phyloP scores from a whole-genome alignment of 2,329 filamentous ascomycete genomes.

The Metarhizium anisopliae region DNA sequence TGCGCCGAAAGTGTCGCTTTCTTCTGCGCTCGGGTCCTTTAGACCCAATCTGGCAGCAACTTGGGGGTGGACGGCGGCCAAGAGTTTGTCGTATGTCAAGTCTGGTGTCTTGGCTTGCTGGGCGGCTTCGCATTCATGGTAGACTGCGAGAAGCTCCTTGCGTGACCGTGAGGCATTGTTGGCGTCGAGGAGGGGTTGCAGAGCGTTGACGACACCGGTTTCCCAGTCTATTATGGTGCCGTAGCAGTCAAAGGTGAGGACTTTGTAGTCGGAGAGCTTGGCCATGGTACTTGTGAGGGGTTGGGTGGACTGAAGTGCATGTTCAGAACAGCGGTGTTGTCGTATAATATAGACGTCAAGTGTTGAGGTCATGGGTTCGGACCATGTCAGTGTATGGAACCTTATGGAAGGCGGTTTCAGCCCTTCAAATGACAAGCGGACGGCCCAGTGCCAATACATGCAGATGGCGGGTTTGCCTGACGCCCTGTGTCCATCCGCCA shows the following conservation, averaged over 20 bases:
- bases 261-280: neutral
- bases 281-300: neutral
- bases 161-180: constrained; percentile 17
- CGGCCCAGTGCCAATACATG: neutral
- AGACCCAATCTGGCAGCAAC: constrained; percentile 21
- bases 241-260: constrained; percentile 68
- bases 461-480: neutral
- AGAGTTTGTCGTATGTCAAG: constrained; percentile 15
- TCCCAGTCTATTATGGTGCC: constrained; percentile 77
- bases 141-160: constrained; percentile 28
- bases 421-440: neutral
- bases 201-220: constrained; percentile 46
- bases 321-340: too few species aligned
- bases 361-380: too few species aligned
- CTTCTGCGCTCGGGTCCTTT: constrained; percentile 19
- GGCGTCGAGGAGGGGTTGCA: constrained; percentile 31
- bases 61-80: constrained; percentile 35
- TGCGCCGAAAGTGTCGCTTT: constrained; percentile 23
- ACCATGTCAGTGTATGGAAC: too few species aligned
- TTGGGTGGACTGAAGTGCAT: too few species aligned
- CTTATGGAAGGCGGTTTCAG: too few species aligned
- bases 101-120: constrained; percentile 47
- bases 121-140: constrained; percentile 47
- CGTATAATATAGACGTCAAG: neutral
- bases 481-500: neutral